A percentile compares a stretch with the other conserved stretches of the same genome.
Conservation (phyloP, 257 asterid species). For the Nicotiana otophora region DNA sequence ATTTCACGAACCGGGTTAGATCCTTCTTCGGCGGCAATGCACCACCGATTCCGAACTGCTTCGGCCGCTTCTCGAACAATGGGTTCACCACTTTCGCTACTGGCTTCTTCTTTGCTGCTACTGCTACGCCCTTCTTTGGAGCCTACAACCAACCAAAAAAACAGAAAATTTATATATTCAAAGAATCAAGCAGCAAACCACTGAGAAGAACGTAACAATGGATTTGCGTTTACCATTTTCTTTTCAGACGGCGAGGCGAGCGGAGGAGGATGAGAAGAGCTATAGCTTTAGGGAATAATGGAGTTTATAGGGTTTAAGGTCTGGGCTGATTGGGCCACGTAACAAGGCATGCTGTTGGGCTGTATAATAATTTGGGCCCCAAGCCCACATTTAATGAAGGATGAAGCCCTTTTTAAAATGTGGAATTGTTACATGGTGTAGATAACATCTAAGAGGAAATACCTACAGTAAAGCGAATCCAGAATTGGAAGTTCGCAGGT, state of each 20-base stretch:
- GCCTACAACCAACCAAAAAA: background rate
- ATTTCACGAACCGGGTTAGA: slow-evolving; percentile 15
- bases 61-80: slow-evolving; percentile 18
- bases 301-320: background rate
- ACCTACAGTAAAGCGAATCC: too few species aligned
- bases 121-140: slow-evolving; percentile 22
- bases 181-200: background rate
- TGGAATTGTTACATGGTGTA: too few species aligned
- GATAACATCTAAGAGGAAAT: too few species aligned
- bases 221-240: background rate
- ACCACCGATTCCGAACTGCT: slow-evolving; percentile 23
- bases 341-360: background rate
- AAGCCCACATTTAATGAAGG: too few species aligned
- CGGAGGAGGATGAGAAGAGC: background rate
- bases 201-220: background rate
- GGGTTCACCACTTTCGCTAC: slow-evolving; percentile 15
- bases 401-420: too few species aligned
- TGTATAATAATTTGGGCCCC: background rate
- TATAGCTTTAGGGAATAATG: background rate
- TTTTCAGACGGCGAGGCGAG: background rate
- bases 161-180: background rate
- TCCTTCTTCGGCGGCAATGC: slow-evolving; percentile 26
- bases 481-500: too few species aligned
- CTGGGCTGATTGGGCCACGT: background rate
- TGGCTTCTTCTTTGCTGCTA: slow-evolving; percentile 13